Evolutionary conservation across 805 yeast species (phyloP).

Genomic region (Nakazawaea sp.): DNA sequence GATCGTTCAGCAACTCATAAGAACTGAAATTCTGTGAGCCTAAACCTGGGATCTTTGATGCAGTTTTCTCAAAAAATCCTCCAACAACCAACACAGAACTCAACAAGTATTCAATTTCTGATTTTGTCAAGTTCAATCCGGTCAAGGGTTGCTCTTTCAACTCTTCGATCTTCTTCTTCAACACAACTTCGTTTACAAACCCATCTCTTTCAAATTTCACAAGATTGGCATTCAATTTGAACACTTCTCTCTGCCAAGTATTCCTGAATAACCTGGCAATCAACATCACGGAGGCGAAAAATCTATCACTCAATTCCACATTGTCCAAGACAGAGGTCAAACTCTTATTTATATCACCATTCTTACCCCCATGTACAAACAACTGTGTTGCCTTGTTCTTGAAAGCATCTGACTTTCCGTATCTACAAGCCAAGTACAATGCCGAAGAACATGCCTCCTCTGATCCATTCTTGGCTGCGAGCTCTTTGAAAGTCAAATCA

Average conservation of each 20-base stretch:
- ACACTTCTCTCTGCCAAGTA: conserved; percentile 71
- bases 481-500: conserved; percentile 59
- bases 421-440: conserved; percentile 73
- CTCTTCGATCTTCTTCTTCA: conserved; percentile 33
- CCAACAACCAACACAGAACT: conserved; percentile 65
- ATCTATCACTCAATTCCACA: conserved; percentile 86
- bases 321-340: conserved; percentile 47
- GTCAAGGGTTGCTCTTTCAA: conserved; percentile 29
- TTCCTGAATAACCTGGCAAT: conserved; percentile 73
- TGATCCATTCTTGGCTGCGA: conserved; percentile 73
- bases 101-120: conserved; percentile 58
- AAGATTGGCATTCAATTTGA: conserved; percentile 28
- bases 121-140: conserved; percentile 38
- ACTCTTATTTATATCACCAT: conserved; percentile 33
- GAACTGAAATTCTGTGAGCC: conserved; percentile 49
- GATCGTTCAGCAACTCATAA: conserved; percentile 38
- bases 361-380: conserved; percentile 48
- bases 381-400: conserved; percentile 41
- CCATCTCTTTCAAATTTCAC: conserved; percentile 29
- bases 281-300: conserved; percentile 79
- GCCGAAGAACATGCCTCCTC: conserved; percentile 90
- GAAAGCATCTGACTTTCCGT: conserved; percentile 46
- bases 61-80: conserved; percentile 64
- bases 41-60: conserved; percentile 53
- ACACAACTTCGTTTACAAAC: conserved; percentile 23